These are phyloP conservation scores for Ophiosphaerella narmari DNA, from an alignment of 2,329 filamentous ascomycete species.

Conservation along the genomic window DNA sequence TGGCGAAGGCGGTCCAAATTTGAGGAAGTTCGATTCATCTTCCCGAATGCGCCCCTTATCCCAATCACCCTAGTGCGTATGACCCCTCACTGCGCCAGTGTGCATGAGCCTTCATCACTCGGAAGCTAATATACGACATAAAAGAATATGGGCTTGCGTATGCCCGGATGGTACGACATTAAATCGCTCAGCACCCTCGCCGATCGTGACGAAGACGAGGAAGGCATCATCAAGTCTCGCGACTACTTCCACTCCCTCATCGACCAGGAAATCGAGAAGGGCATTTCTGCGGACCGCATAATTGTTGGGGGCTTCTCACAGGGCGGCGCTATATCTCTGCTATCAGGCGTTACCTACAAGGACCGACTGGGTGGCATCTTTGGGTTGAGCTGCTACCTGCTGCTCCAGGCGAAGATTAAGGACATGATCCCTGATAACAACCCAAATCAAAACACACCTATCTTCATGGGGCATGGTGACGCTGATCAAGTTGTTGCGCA, in stretches of 20 bases:
- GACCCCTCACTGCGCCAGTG: not conserved
- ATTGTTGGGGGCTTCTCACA: constrained; percentile 85
- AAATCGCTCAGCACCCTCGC: constrained; percentile 53
- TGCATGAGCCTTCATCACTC: not conserved
- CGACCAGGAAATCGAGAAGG: constrained; percentile 76
- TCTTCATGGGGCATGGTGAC: constrained; percentile 90
- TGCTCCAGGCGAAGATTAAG: constrained; percentile 69
- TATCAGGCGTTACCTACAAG: constrained; percentile 75
- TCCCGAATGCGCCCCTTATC: constrained; percentile 86
- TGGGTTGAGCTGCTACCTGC: constrained; percentile 80
- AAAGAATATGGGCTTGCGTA: constrained; percentile 74
- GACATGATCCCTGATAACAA: constrained; percentile 49
- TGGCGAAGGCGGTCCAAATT: constrained; percentile 81
- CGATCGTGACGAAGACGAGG: constrained; percentile 64
- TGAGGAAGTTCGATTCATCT: constrained; percentile 88
- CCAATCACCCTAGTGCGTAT: constrained; percentile 77
- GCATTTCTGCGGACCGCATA: constrained; percentile 81
- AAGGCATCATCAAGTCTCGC: constrained; percentile 73
- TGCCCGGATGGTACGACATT: constrained; percentile 91
- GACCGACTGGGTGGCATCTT: constrained; percentile 86
- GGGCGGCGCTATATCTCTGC: constrained; percentile 84
- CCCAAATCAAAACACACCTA: constrained; percentile 74
- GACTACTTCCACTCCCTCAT: constrained; percentile 80
- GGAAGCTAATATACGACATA: not conserved
- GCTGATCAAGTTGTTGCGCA: constrained; percentile 73